phyloP scores from a whole-genome alignment of 495 filamentous ascomycete species.

The Jackrogersella minutella region DNA sequence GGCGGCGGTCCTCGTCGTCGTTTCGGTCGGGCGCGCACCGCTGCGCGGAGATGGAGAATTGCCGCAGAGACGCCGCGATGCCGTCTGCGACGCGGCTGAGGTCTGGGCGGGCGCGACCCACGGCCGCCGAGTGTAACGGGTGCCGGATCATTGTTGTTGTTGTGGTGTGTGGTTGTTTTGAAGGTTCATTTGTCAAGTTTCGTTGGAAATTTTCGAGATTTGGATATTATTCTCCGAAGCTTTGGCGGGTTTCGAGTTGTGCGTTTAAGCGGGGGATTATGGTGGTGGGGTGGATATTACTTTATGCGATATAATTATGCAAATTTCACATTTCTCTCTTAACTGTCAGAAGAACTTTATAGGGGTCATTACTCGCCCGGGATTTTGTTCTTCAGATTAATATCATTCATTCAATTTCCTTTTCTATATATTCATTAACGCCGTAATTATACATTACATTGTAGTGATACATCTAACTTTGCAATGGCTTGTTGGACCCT shows the following conservation, averaged over 20 bases:
- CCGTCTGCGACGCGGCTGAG: conserved; percentile 50
- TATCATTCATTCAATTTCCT: background rate
- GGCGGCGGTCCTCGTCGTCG: conserved; percentile 8
- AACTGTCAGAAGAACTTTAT: background rate
- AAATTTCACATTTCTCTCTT: background rate
- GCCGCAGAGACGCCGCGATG: conserved; percentile 52
- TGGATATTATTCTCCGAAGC: conserved; percentile 30
- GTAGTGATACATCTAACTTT: conserved; percentile 35
- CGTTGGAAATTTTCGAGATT: conserved; percentile 34
- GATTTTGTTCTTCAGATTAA: background rate
- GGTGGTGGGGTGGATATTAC: background rate
- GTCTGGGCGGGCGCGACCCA: conserved; percentile 41
- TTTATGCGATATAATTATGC: background rate
- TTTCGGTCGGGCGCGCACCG: conserved; percentile 26
- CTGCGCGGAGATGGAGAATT: conserved; percentile 48
- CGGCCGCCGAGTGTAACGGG: conserved; percentile 35
- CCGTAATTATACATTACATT: conserved; percentile 8
- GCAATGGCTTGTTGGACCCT: conserved; percentile 70
- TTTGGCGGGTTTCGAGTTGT: conserved; percentile 32
- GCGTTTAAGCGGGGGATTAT: conserved; percentile 10
- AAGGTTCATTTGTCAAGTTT: background rate
- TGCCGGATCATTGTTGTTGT: conserved; percentile 42
- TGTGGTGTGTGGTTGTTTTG: conserved; percentile 23
- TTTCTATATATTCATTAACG: conserved; percentile 19
- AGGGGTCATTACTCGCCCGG: too few species aligned